A percentile compares a stretch with the other conserved stretches of the same genome.
Evolutionary conservation across 2,329 filamentous ascomycete genomes (phyloP).

Genomic region (Hysterium pulicare): DNA sequence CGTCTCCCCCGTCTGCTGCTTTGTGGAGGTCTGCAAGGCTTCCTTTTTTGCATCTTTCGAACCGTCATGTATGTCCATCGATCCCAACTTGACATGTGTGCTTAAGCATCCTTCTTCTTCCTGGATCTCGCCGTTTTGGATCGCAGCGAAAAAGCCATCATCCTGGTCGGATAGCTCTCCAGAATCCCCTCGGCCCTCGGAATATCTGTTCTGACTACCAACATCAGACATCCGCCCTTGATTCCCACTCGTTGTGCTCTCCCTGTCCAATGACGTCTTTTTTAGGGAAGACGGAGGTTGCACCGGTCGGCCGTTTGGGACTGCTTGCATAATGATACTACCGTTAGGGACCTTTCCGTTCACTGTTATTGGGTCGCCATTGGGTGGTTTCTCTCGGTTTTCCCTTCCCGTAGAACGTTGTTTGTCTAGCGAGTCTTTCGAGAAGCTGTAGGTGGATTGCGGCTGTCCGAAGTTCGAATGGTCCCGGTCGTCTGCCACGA

Average conservation of each 20-base stretch:
- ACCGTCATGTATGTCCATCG: conserved; percentile 21
- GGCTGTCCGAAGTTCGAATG: conserved; percentile 32
- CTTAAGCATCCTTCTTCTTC: conserved; percentile 36
- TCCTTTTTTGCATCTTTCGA: conserved; percentile 29
- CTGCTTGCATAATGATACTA: conserved; percentile 19
- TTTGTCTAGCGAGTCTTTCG: conserved; percentile 26
- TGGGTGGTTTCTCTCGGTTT: conserved; percentile 20
- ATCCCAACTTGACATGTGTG: conserved; percentile 36
- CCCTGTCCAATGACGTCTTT: conserved; percentile 37
- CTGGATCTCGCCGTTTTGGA: conserved; percentile 33
- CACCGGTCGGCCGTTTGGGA: conserved; percentile 34
- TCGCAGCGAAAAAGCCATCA: conserved; percentile 46
- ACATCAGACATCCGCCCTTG: conserved; percentile 17
- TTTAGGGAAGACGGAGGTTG: conserved; percentile 30
- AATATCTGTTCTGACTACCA: conserved; percentile 20
- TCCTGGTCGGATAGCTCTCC: conserved; percentile 33
- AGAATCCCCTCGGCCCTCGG: conserved; percentile 23
- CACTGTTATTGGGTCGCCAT: conserved; percentile 25
- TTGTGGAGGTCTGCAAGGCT: conserved; percentile 11
- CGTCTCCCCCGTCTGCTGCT: conserved; percentile 13
- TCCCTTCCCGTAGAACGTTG: conserved; percentile 14
- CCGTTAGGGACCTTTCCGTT: conserved; percentile 36
- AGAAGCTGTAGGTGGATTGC: conserved; percentile 20
- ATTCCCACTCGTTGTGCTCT: conserved; percentile 14
- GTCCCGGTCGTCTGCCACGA: conserved; percentile 46